A percentile compares a stretch with the other conserved stretches of the same genome.
Evolutionary conservation across 139 green algal genomes (phyloP).

Genomic region (Chlorella vulgaris): DNA sequence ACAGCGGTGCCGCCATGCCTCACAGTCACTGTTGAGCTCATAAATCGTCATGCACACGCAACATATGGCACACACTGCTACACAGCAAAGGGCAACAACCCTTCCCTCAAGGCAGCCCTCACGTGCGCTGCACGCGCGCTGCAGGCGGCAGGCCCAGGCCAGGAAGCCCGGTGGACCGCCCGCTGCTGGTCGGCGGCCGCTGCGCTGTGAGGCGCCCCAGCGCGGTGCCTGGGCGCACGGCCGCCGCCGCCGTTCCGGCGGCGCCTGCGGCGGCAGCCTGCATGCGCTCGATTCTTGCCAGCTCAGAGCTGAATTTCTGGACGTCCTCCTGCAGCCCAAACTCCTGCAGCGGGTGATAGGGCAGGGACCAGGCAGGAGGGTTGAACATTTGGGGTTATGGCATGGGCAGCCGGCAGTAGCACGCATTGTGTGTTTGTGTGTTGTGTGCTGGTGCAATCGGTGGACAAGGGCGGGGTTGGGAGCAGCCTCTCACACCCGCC

Average conservation of each 20-base stretch:
- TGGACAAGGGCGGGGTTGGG: neutral
- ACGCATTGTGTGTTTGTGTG: constrained; percentile 3
- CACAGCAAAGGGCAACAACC: too few species aligned
- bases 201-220: constrained; percentile 11
- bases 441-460: neutral
- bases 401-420: constrained; percentile 4
- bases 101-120: too few species aligned
- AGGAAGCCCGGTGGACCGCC: neutral
- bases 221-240: neutral
- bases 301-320: constrained; percentile 17
- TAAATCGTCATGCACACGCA: too few species aligned
- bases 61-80: too few species aligned
- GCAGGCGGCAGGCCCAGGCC: neutral
- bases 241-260: neutral
- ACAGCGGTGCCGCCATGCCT: too few species aligned
- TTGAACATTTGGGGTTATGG: neutral
- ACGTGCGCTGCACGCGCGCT: neutral
- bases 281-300: constrained; percentile 40
- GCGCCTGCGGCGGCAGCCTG: constrained; percentile 5
- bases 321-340: constrained; percentile 37
- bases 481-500: neutral
- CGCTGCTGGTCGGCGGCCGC: constrained; percentile 6
- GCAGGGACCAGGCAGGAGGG: too few species aligned
- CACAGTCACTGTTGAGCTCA: too few species aligned
- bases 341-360: constrained; percentile 13